Conservation (phyloP, 2,329 filamentous ascomycete species). For the Conoideocrella luteorostrata region DNA sequence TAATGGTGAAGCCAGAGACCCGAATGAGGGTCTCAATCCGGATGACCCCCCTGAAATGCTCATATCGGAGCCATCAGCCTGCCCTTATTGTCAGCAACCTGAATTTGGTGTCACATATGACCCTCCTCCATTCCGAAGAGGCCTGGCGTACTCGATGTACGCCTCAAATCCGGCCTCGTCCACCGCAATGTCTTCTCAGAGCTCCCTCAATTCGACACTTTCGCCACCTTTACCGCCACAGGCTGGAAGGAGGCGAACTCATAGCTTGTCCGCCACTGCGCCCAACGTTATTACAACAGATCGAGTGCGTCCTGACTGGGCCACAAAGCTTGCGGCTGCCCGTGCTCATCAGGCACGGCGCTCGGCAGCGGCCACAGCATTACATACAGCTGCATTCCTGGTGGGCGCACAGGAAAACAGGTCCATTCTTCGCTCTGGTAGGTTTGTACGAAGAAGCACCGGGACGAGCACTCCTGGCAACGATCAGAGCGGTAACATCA, state of each 20-base stretch:
- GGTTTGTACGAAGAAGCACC: conserved; percentile 52
- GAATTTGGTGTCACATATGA: conserved; percentile 97
- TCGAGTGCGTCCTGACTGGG: conserved; percentile 88
- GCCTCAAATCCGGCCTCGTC: conserved; percentile 33
- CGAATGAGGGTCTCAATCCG: conserved; percentile 30
- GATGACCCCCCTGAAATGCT: conserved; percentile 58
- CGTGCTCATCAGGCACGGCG: conserved; percentile 78
- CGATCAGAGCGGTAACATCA: conserved; percentile 7
- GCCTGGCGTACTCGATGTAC: conserved; percentile 60
- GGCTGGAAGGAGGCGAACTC: conserved; percentile 39
- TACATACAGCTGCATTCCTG: conserved; percentile 91
- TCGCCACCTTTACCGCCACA: conserved; percentile 33
- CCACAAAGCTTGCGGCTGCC: conserved; percentile 78
- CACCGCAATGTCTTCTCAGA: conserved; percentile 80
- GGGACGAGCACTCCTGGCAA: conserved; percentile 22
- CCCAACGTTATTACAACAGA: conserved; percentile 89
- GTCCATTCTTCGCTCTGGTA: conserved; percentile 37
- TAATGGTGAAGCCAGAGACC: conserved; percentile 33
- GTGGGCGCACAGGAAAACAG: conserved; percentile 59
- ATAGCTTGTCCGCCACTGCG: conserved; percentile 71
- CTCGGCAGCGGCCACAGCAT: conserved; percentile 84
- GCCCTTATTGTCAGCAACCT: conserved; percentile 89
- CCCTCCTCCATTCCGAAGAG: conserved; percentile 79
- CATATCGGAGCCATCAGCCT: conserved; percentile 84
- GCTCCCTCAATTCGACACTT: conserved; percentile 61